Base-by-base conservation (phyloP, 2,329 filamentous ascomycete species). In the Colletotrichum falcatum region DNA sequence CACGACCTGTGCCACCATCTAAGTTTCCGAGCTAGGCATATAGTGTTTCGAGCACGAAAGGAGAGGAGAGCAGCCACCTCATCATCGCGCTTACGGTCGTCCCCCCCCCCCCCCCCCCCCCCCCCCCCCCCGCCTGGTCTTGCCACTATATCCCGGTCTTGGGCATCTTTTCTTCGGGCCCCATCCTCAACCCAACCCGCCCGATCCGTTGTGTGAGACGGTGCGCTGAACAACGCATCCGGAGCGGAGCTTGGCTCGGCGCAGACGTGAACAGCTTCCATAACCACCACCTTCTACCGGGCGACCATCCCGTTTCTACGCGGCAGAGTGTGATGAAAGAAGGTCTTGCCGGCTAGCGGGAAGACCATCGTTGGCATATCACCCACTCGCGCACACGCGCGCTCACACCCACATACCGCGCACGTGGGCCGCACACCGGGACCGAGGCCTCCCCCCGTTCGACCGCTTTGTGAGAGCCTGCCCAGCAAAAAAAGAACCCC, bases 21-120 rank as follows among this genome's bases (percentile, higher is more conserved):
- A 51, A 62, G 60, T 48, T 53, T 62, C 30, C 56, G 20, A 37
- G 28, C 61, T 54, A 69, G 46, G 28, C 49, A 37, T 65, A n/a
- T n/a, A n/a, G n/a, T n/a, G n/a, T n/a, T n/a, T n/a, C n/a, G n/a
- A n/a, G n/a, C 30, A 42, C 46, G 46, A 53, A 39, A 30, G 20
- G 16, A 48, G 20, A 33, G 42, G 26, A 20, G 39, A 37, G 61
- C 61, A 61, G 55, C 67, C 67, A 49, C 49, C n/a, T 66, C 62
- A 28, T 26, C 61, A 33, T 56, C 49, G 35, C 51, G 56, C 48
- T 65, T 66, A 49, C 62, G 56, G 56, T 1, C 42, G 33, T 33
- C 23, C 33, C 26, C n/a, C 8, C 33, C 37, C 53, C 30, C 48
- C 23, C 18, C 51, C 35, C 14, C 35, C 12, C 12, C 12, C 28